Conservation (phyloP, 225 moss, liverwort and hornwort species). For the Pleurozium schreberi region DNA sequence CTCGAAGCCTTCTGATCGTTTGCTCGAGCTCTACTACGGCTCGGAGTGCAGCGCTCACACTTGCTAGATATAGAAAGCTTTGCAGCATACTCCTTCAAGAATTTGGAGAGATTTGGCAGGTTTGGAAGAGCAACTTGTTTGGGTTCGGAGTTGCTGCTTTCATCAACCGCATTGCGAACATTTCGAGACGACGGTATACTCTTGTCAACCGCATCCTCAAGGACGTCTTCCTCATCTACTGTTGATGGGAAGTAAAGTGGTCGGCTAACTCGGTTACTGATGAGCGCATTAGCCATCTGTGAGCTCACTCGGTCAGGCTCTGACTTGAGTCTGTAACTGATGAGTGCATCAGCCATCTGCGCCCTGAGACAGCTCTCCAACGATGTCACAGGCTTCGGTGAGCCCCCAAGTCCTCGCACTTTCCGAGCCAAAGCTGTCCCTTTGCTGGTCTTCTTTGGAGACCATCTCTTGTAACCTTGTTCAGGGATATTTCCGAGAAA, state of each 20-base stretch:
- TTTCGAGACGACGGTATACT: not conserved
- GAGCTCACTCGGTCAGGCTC: not conserved
- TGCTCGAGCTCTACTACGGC: not conserved
- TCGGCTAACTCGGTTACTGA: constrained; percentile 33
- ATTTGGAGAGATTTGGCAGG: constrained; percentile 33
- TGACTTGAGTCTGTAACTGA: constrained; percentile 20
- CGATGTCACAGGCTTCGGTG: constrained; percentile 73
- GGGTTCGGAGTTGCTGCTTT: not conserved
- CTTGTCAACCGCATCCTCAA: not conserved
- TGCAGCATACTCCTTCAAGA: constrained; percentile 24
- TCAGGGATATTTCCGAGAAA: not conserved
- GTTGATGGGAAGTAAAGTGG: constrained; percentile 44
- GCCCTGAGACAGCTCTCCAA: constrained; percentile 90
- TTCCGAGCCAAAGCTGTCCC: constrained; percentile 31
- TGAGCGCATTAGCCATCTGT: constrained; percentile 27
- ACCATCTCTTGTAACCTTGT: not conserved
- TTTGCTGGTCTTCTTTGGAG: constrained; percentile 22
- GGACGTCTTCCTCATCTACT: not conserved
- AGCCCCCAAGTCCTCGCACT: constrained; percentile 46
- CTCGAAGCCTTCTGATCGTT: not conserved
- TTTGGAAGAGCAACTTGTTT: constrained; percentile 7
- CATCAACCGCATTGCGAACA: not conserved
- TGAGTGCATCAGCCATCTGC: constrained; percentile 36
- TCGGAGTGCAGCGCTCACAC: not conserved
- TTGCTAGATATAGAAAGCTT: constrained; percentile 13